A percentile compares a stretch with the other conserved stretches of the same genome.
Conservation (phyloP, 139 green algal genomes). For the Pleodorina starrii region DNA sequence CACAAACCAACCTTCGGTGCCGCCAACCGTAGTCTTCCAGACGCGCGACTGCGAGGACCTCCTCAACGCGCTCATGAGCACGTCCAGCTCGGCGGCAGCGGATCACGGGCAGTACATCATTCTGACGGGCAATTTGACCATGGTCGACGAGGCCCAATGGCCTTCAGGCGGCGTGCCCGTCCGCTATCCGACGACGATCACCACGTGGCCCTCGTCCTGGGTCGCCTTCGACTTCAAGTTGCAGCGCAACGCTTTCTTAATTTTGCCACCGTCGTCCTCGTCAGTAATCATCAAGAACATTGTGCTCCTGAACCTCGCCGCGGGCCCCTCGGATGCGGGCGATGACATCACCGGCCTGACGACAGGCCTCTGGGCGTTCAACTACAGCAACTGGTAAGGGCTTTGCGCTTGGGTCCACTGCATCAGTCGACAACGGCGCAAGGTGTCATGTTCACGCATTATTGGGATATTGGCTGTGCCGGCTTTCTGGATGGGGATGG, state of each 20-base stretch:
- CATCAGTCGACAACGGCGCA: too few relatives aligned
- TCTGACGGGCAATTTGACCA: constrained; percentile 18
- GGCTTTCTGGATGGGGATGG: too few relatives aligned
- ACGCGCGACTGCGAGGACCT: constrained; percentile 20
- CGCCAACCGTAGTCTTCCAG: constrained; percentile 36
- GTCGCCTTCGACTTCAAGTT: neutral
- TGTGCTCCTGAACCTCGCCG: constrained; percentile 14
- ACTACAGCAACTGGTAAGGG: constrained; percentile 39
- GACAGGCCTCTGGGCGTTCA: constrained; percentile 39
- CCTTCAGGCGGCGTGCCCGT: neutral
- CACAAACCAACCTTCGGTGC: constrained; percentile 10
- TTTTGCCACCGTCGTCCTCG: neutral
- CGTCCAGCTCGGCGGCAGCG: neutral
- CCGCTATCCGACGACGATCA: constrained; percentile 11
- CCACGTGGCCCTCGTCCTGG: constrained; percentile 9
- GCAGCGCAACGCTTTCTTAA: neutral
- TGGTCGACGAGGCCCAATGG: neutral
- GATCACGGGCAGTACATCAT: constrained; percentile 39
- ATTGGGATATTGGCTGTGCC: too few relatives aligned
- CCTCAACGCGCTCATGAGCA: neutral
- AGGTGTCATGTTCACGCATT: too few relatives aligned
- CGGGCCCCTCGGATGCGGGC: neutral
- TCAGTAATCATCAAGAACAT: neutral
- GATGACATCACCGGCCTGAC: neutral
- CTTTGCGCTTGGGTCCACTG: too few relatives aligned